Percentiles rank a stretch among this genome's conserved stretches.
Evolutionary conservation across 2,329 filamentous ascomycete genomes (phyloP).

Genomic region (Elsinoe fawcettii): DNA sequence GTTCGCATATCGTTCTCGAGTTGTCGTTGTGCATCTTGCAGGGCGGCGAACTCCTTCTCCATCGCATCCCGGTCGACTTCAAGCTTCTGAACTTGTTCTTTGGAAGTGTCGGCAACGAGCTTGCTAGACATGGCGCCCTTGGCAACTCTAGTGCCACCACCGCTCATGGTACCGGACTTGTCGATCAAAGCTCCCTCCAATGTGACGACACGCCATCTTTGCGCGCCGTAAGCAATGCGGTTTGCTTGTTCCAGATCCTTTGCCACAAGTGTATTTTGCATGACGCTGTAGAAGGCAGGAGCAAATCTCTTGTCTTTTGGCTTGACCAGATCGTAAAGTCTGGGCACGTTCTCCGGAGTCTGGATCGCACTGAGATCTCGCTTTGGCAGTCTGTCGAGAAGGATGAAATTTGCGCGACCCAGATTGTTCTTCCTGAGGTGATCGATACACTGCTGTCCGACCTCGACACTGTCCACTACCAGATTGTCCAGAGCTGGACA

Average conservation of each 20-base stretch:
- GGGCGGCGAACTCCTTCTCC: slow-evolving; percentile 73
- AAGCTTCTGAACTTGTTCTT: slow-evolving; percentile 80
- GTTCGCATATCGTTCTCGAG: slow-evolving; percentile 66
- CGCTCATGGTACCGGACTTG: slow-evolving; percentile 97
- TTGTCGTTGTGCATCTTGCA: slow-evolving; percentile 76
- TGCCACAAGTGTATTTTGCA: slow-evolving; percentile 92
- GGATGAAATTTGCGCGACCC: slow-evolving; percentile 93
- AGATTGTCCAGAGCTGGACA: slow-evolving; percentile 89
- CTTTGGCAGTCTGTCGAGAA: slow-evolving; percentile 75
- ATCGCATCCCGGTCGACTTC: slow-evolving; percentile 79
- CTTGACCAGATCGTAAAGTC: slow-evolving; percentile 86
- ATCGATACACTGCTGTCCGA: slow-evolving; percentile 95
- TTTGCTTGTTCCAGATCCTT: slow-evolving; percentile 92
- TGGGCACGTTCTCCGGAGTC: slow-evolving; percentile 85
- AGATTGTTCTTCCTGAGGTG: slow-evolving; percentile 96
- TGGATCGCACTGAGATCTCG: slow-evolving; percentile 72
- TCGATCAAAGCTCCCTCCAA: slow-evolving; percentile 93
- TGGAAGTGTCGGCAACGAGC: slow-evolving; percentile 74
- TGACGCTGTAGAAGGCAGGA: slow-evolving; percentile 88
- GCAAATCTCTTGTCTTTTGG: slow-evolving; percentile 80
- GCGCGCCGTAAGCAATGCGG: slow-evolving; percentile 88
- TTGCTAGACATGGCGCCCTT: slow-evolving; percentile 96
- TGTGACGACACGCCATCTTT: slow-evolving; percentile 92
- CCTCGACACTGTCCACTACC: slow-evolving; percentile 91
- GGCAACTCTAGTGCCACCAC: slow-evolving; percentile 84